Conservation (phyloP, 2,329 filamentous ascomycete genomes). For the Hymenotorrendiella dingleyae region DNA sequence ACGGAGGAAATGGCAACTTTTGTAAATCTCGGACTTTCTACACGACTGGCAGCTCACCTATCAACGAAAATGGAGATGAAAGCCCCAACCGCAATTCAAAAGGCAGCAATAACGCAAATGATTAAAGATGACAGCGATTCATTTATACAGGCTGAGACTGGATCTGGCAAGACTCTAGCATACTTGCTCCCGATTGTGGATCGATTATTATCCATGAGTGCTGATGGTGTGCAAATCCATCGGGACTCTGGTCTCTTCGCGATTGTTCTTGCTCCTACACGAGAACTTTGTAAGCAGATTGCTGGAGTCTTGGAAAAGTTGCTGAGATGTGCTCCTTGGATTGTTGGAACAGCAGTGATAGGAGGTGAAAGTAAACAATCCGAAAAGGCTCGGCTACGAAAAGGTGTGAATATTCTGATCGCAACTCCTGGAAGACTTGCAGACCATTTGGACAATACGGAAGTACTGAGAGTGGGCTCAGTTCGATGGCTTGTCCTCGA, state of each 20-base stretch:
- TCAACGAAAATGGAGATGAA: constrained; percentile 81
- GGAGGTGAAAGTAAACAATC: constrained; percentile 66
- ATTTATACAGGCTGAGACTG: constrained; percentile 94
- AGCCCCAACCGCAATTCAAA: constrained; percentile 90
- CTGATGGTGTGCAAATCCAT: constrained; percentile 53
- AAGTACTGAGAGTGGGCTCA: constrained; percentile 79
- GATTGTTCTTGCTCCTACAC: constrained; percentile 86
- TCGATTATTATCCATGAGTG: constrained; percentile 72
- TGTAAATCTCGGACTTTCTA: constrained; percentile 75
- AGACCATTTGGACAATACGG: constrained; percentile 89
- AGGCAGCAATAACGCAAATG: constrained; percentile 76
- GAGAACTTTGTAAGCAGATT: constrained; percentile 93
- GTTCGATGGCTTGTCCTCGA: constrained; percentile 93
- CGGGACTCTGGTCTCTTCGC: constrained; percentile 88
- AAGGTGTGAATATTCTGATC: constrained; percentile 92
- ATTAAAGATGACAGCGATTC: constrained; percentile 79
- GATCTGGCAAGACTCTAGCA: constrained; percentile 95
- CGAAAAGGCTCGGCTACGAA: constrained; percentile 88
- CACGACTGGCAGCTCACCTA: constrained; percentile 74
- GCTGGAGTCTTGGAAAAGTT: constrained; percentile 78
- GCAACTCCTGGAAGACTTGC: constrained; percentile 87
- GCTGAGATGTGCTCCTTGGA: constrained; percentile 84
- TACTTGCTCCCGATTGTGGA: constrained; percentile 92
- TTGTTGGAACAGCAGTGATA: constrained; percentile 81
- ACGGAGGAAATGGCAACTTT: constrained; percentile 81